Evolutionary conservation across 2,329 filamentous ascomycete genomes (phyloP), one percentile per base, ranked within the genome.

Genomic region (Aspergillus unguis): DNA sequence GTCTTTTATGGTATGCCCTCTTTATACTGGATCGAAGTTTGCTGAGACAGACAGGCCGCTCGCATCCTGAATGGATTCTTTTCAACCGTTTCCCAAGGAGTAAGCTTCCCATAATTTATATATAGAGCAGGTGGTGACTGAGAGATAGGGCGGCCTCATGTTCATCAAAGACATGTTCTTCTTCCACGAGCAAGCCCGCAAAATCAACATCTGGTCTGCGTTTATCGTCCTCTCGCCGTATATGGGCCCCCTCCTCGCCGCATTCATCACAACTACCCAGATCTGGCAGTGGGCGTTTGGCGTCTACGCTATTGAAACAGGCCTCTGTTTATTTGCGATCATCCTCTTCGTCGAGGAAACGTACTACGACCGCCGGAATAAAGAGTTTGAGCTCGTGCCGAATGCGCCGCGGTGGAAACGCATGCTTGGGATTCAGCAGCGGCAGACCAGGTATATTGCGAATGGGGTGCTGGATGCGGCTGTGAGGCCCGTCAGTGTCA

Each of bases 11-110:
- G 53, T 55, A 52, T 7, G 53, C 33, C 3, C 36, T 38, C 8
- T 3, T 29, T n/a, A 17, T n/a, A 3, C 9, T 17, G 17, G 17
- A 17, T 17, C 17, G 17, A 17, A 37, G 17, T n/a, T 10, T n/a
- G 2, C 17, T n/a, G 17, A 37, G 11, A 5, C 11, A n/a, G 8
- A 9, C 41, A 63, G 64, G 72, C 73, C 8, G 68, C 71, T 0
- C 67, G 75, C 1, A 73, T 75, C 27, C 59, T 77, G 5, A 75
- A 77, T 46, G 75, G 74, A 6, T 73, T 77, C 63, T 75, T 76
- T 60, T 71, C 66, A 6, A 75, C 67, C 4, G 71, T 73, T 3
- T 65, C 70, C 0, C 73, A 77, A 58, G 71, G 65, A 1, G 68
- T 68, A 55, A 33, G 32, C 26, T 5, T 37, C 37, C 17, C 35